Conservation (phyloP, 768 basidiomycete species). For the Naematelia encephala region DNA sequence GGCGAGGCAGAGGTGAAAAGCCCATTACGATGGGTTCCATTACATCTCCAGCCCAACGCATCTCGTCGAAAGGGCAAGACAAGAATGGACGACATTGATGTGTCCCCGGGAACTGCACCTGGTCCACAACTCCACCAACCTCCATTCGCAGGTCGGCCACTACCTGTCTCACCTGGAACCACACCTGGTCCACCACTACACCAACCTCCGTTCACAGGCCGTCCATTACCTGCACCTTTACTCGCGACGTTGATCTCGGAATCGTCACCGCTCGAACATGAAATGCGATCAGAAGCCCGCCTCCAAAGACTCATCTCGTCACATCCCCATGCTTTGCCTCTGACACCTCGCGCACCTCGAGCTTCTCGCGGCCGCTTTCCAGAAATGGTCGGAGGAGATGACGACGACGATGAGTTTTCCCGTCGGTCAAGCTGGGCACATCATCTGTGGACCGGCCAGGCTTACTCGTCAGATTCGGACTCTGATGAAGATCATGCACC, state of each 20-base stretch:
- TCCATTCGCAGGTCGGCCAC: conserved; percentile 24
- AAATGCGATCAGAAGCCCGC: conserved; percentile 43
- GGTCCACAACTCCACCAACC: conserved; percentile 26
- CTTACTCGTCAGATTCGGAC: conserved; percentile 31
- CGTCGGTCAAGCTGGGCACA: conserved; percentile 18
- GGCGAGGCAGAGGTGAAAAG: not conserved
- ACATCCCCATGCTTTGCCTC: conserved; percentile 34
- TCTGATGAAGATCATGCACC: conserved; percentile 27
- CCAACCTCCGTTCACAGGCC: conserved; percentile 24
- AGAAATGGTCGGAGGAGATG: conserved; percentile 41
- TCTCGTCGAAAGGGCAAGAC: conserved; percentile 40
- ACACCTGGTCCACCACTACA: conserved; percentile 5
- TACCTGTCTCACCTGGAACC: conserved; percentile 13
- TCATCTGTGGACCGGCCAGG: conserved; percentile 23
- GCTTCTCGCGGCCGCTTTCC: conserved; percentile 38
- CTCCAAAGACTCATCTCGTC: conserved; percentile 39
- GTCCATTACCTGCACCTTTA: conserved; percentile 36
- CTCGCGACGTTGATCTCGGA: conserved; percentile 43
- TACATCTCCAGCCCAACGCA: conserved; percentile 22
- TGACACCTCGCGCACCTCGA: conserved; percentile 37
- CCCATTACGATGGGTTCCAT: conserved; percentile 29
- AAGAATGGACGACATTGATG: conserved; percentile 22
- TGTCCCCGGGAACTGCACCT: not conserved
- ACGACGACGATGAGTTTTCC: conserved; percentile 36
- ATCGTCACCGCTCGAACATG: conserved; percentile 36